Conservation (phyloP, 2,329 filamentous ascomycete species). For the Fusarium staphyleae region DNA sequence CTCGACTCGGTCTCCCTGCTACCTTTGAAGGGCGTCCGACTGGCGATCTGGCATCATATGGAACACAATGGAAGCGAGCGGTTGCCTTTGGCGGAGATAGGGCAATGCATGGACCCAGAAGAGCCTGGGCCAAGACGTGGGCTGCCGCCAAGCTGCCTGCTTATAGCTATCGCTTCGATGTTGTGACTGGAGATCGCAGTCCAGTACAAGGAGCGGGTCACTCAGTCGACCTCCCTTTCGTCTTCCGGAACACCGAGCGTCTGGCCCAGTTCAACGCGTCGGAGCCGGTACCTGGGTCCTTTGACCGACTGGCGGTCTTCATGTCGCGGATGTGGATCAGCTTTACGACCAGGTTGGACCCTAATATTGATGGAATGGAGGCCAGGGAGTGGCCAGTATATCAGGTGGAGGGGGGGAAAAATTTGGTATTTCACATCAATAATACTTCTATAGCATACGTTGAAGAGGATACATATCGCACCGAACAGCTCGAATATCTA, state of each 20-base stretch:
- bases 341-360: slow-evolving; percentile 9
- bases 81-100: slow-evolving; percentile 21
- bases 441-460: slow-evolving; percentile 8
- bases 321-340: slow-evolving; percentile 29
- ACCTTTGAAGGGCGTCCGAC: slow-evolving; percentile 16
- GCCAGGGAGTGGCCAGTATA: slow-evolving; percentile 13
- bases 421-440: slow-evolving; percentile 22
- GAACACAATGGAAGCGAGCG: slow-evolving; percentile 25
- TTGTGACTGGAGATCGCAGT: slow-evolving; percentile 18
- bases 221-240: slow-evolving; percentile 16
- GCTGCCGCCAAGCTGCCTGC: slow-evolving; percentile 1
- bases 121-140: slow-evolving; percentile 24
- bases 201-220: slow-evolving; percentile 20
- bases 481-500: slow-evolving; percentile 26
- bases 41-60: background rate
- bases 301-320: slow-evolving; percentile 1
- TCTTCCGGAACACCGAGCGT: slow-evolving; percentile 12
- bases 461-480: slow-evolving; percentile 15
- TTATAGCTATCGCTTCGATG: slow-evolving; percentile 24
- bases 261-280: slow-evolving; percentile 7
- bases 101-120: slow-evolving; percentile 24
- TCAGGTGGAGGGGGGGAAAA: background rate
- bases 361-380: slow-evolving; percentile 18
- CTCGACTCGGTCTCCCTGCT: slow-evolving; percentile 4
- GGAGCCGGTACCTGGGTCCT: slow-evolving; percentile 8